A percentile compares a stretch with the other conserved stretches of the same genome.
phyloP scores from a whole-genome alignment of 2,329 filamentous ascomycete species.

The Microsporum canis region DNA sequence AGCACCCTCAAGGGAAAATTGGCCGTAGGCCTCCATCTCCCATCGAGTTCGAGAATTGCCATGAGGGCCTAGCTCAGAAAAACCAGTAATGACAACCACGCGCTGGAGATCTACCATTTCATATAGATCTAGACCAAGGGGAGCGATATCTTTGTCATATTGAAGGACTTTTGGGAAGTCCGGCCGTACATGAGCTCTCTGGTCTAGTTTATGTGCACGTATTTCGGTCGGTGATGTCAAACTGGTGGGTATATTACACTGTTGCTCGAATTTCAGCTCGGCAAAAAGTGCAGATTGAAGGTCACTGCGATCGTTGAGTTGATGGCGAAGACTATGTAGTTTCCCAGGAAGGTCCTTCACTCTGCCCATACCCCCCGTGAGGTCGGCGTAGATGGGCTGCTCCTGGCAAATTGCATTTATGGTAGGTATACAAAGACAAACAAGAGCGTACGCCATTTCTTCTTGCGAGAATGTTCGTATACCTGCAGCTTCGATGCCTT shows the following conservation, averaged over 20 bases:
- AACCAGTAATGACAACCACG: slow-evolving; percentile 32
- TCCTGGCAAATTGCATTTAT: slow-evolving; percentile 29
- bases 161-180: slow-evolving; percentile 21
- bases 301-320: slow-evolving; percentile 15
- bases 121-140: slow-evolving; percentile 18
- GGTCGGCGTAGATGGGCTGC: slow-evolving; percentile 15
- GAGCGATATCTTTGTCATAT: slow-evolving; percentile 16
- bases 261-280: slow-evolving; percentile 14
- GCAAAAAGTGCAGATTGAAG: slow-evolving; percentile 17
- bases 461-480: slow-evolving; percentile 31
- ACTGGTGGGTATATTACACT: background rate
- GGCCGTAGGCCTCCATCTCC: slow-evolving; percentile 96
- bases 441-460: slow-evolving; percentile 29
- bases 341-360: background rate
- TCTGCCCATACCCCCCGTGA: background rate
- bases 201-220: background rate
- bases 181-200: slow-evolving; percentile 9
- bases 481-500: slow-evolving; percentile 28
- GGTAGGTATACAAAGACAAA: slow-evolving; percentile 12
- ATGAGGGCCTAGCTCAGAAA: slow-evolving; percentile 51
- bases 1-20: slow-evolving; percentile 94
- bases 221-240: background rate
- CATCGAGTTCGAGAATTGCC: slow-evolving; percentile 94
- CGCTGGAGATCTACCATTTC: slow-evolving; percentile 31
- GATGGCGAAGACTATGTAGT: slow-evolving; percentile 11